Conservation (phyloP, 2,329 filamentous ascomycete species). For the Pseudocercospora eumusae region DNA sequence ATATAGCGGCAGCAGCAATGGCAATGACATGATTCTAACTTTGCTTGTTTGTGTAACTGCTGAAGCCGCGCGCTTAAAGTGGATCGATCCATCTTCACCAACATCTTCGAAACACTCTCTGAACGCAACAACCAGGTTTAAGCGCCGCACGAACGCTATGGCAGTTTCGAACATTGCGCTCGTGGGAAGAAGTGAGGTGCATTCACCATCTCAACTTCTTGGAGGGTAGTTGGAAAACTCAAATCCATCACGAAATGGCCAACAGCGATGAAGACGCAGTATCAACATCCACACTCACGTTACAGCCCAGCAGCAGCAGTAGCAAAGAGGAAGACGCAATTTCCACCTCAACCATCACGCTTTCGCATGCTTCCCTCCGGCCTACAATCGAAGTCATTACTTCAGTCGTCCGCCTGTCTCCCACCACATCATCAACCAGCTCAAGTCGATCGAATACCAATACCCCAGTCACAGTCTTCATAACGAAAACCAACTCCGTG, state of each 20-base stretch:
- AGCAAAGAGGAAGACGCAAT: background rate
- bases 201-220: background rate
- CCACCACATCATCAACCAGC: background rate
- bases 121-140: background rate
- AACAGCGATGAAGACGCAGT: background rate
- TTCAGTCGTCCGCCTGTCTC: background rate
- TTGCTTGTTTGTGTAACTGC: background rate
- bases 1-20: background rate
- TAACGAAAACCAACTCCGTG: background rate
- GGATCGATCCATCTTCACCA: background rate
- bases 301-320: background rate
- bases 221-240: background rate
- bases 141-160: background rate
- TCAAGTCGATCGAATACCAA: background rate
- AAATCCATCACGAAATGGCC: background rate
- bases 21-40: background rate
- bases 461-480: conserved; percentile 2
- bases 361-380: background rate
- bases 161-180: background rate
- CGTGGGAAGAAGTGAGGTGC: background rate
- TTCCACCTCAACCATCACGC: background rate
- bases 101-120: background rate
- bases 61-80: conserved; percentile 3
- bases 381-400: conserved; percentile 1
- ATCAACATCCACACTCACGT: background rate